Base-by-base conservation (phyloP, 2,329 filamentous ascomycete genomes). In the Ophiostoma ulmi region DNA sequence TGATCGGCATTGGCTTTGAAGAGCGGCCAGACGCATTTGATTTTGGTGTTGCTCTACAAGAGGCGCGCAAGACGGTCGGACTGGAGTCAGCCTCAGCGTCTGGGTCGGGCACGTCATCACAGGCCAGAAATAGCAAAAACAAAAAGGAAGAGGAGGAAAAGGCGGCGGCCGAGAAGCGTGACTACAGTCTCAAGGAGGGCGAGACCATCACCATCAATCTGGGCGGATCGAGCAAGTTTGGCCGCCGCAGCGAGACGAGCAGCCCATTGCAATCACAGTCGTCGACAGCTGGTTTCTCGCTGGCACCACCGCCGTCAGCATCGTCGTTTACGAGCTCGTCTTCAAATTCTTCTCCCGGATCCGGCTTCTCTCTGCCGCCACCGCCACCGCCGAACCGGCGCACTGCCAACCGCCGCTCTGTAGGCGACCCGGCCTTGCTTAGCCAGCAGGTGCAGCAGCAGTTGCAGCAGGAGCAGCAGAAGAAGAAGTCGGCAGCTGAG, bases 131-230 rank as follows among this genome's bases (percentile, higher is more conserved):
- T 78, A 52, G 22, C 61, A 61, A 52, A 2, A 31, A 20, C 68
- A 17, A 41, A 4, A 61, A 44, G 13, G 41, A 41, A 3, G 48
- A 48, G 1, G 44, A 35, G 35, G 6, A 65, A 13, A 64, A 36
- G 38, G 66, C 65, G 2, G 58, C 75, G 79, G 80, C 80, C 61
- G 81, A 87, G 76, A 90, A 88, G 80, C 87, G 86, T 74, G 93
- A 97, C 77, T 93, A 93, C 77, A 94, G 91, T 76, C 79, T 97
- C 74, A 97, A 97, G 79, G 92, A 94, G 72, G 93, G 93, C 13
- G 90, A 97, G 84, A 97, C 91, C 22, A 96, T 97, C 75, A 92
- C 90, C 35, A 89, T 96, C 74, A 92, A 91, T 78, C 84, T 95
- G 69, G 87, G 88, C 31, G 85, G 83, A 48, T 80, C 80, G 63